Evolutionary conservation across 1,284 basidiomycete species (phyloP), one percentile per base, ranked within the genome.

Genomic region (Limonomyces culmigenus): DNA sequence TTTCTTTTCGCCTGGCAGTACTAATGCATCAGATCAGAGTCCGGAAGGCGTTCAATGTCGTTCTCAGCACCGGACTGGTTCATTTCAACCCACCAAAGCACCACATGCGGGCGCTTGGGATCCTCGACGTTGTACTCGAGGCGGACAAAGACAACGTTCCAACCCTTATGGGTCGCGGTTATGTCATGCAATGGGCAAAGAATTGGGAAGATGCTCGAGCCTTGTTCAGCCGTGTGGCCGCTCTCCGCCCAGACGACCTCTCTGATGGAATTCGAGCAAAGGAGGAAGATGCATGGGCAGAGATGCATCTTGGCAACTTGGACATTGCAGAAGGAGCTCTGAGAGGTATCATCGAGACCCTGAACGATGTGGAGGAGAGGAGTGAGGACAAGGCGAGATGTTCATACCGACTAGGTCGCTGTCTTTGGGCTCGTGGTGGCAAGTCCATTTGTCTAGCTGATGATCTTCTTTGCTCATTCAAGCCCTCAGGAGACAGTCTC

Each of bases 21-120:
- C n/a, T 88, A 49, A 54, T 73, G 65, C 15, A 10, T 32, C 16
- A 10, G 16, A 12, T 31, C 44, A 81, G 77, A 39, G 65, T 66
- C 16, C 61, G 59, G 27, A 67, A 67, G 36, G 69, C 67, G 2
- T 70, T 89, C 49, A 71, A 81, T 37, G 60, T 70, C 5, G 60
- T 65, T 4, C 62, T 89, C 11, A 71, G 73, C 1, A 76, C 69
- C 0, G 77, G 85, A 3, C 65, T 95, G 13, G 83, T 91, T 1
- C 80, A 95, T 45, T 65, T 84, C 37, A 86, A 76, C 53, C 76
- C 92, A 8, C 93, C 93, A 0, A 89, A 91, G 48, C 78, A 96
- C 47, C 93, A 98, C 51, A 47, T 61, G 11, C 74, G 78, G 32
- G 92, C 93, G 1, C 58, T 78, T 19, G 59, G 68, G 11, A 65